A percentile compares a stretch with the other conserved stretches of the same genome.
phyloP scores from a whole-genome alignment of 2,329 filamentous ascomycete genomes.

The Hortaea werneckii region DNA sequence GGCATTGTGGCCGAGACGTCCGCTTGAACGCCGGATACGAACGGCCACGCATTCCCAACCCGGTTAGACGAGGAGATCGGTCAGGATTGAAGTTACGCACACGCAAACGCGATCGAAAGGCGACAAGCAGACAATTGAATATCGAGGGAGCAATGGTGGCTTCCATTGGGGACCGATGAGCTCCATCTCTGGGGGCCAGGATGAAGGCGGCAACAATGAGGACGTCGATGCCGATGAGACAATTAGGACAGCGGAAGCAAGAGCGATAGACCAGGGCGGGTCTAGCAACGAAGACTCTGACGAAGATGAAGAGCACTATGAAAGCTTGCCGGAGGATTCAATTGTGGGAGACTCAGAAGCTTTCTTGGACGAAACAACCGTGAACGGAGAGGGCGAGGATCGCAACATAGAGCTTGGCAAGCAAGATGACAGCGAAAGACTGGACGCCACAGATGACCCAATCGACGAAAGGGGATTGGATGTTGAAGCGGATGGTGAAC shows the following conservation, averaged over 20 bases:
- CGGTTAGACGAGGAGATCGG: too few species aligned
- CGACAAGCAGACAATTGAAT: too few species aligned
- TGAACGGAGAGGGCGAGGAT: conserved; percentile 7
- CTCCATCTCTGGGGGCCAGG: conserved; percentile 54
- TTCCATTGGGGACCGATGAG: conserved; percentile 52
- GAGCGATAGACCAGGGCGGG: not conserved
- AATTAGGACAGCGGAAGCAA: conserved; percentile 13
- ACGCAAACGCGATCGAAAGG: too few species aligned
- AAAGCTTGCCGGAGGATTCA: not conserved
- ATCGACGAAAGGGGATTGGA: not conserved
- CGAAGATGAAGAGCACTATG: not conserved
- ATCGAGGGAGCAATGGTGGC: conserved; percentile 41
- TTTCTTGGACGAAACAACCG: not conserved
- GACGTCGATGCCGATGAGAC: conserved; percentile 34
- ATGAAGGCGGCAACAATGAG: conserved; percentile 50
- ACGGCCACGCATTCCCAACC: too few species aligned
- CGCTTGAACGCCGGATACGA: too few species aligned
- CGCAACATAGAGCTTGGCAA: conserved; percentile 14
- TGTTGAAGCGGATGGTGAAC: conserved; percentile 4
- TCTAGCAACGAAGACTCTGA: not conserved
- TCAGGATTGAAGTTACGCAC: too few species aligned
- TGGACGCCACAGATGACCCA: not conserved
- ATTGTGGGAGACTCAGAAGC: not conserved
- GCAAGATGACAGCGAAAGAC: not conserved
- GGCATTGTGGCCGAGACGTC: too few species aligned